phyloP scores from a whole-genome alignment of 1,139 yeast species.

The Yamadazyma sp. region DNA sequence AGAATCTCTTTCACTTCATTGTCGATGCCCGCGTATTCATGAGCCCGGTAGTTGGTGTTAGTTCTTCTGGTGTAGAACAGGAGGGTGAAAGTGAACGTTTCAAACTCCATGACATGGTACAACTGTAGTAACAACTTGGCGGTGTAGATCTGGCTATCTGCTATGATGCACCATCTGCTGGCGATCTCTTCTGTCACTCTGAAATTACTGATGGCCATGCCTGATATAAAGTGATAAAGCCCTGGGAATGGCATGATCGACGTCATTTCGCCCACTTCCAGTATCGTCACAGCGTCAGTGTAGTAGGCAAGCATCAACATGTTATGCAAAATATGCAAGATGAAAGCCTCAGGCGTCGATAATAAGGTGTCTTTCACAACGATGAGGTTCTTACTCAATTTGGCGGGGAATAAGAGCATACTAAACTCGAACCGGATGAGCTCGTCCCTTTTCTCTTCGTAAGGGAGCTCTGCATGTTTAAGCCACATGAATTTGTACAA shows the following conservation, averaged over 20 bases:
- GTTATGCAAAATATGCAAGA: constrained; percentile 22
- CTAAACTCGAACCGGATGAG: constrained; percentile 22
- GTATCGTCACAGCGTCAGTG: constrained; percentile 16
- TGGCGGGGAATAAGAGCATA: constrained; percentile 26
- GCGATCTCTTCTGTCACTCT: constrained; percentile 19
- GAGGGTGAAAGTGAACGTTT: constrained; percentile 17
- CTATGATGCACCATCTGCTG: constrained; percentile 20
- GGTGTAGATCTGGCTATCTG: constrained; percentile 19
- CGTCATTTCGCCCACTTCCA: constrained; percentile 17
- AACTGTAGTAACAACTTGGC: constrained; percentile 17
- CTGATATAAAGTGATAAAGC: constrained; percentile 22
- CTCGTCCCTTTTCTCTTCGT: constrained; percentile 13
- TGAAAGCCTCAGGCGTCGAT: constrained; percentile 23
- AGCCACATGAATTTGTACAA: constrained; percentile 20
- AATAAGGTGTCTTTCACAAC: constrained; percentile 21
- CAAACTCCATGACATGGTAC: constrained; percentile 22
- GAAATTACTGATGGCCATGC: constrained; percentile 24
- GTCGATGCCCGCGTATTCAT: constrained; percentile 13
- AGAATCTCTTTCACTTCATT: constrained; percentile 13
- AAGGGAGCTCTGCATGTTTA: constrained; percentile 8
- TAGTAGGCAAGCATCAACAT: constrained; percentile 20
- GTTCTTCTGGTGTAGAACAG: constrained; percentile 15
- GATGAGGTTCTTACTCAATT: constrained; percentile 20
- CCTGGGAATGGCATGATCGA: constrained; percentile 24
- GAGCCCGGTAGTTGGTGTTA: constrained; percentile 13